Conservation (phyloP, 805 yeast species). For the Suhomyces emberorum region DNA sequence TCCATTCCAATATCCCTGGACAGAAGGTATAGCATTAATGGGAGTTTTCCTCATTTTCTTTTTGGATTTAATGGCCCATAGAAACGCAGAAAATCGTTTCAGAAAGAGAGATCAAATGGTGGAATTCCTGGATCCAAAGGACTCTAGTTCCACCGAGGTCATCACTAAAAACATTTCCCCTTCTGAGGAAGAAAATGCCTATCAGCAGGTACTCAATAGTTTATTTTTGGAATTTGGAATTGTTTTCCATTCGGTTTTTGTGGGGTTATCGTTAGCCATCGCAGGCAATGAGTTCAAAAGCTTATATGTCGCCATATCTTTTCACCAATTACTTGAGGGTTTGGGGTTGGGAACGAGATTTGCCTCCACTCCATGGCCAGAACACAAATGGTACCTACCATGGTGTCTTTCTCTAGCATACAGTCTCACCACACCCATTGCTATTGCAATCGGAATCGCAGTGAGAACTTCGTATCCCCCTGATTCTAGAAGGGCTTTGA, state of each 20-base stretch:
- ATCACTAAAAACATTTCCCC: background rate
- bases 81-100: constrained; percentile 8
- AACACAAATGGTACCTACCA: constrained; percentile 44
- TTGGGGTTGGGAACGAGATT: constrained; percentile 31
- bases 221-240: constrained; percentile 36
- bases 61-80: constrained; percentile 25
- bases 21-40: constrained; percentile 31
- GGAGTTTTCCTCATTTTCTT: constrained; percentile 29
- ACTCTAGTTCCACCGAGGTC: background rate
- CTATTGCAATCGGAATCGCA: constrained; percentile 76
- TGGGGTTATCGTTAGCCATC: constrained; percentile 31
- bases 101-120: background rate
- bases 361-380: constrained; percentile 26
- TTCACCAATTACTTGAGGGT: constrained; percentile 35
- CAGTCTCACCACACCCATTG: constrained; percentile 62
- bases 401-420: constrained; percentile 30
- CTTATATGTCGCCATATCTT: constrained; percentile 26
- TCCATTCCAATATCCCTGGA: constrained; percentile 28
- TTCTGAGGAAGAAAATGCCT: constrained; percentile 11
- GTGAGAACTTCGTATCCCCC: constrained; percentile 62
- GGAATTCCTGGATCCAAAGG: background rate
- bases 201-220: constrained; percentile 54
- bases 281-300: constrained; percentile 28
- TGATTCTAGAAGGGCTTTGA: constrained; percentile 53
- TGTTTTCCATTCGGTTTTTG: constrained; percentile 32